These are phyloP conservation scores for Crithidia brevicula DNA, from an alignment of 208 protist genomes.

Conservation along the genomic window DNA sequence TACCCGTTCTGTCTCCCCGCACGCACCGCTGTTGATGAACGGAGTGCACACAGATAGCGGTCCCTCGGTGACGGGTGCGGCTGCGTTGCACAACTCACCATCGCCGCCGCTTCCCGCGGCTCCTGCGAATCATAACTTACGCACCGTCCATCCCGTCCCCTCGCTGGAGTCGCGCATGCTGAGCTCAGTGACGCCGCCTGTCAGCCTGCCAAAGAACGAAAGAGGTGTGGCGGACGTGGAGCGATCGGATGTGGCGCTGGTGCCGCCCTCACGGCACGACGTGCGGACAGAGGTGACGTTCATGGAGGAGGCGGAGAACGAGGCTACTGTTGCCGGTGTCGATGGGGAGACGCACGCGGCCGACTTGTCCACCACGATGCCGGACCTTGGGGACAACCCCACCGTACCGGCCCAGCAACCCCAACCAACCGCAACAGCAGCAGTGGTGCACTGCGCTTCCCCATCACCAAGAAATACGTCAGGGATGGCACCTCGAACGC, in stretches of 20 bases:
- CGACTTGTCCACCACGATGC: conserved; percentile 30
- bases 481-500: no score
- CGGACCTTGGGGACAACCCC: conserved; percentile 24
- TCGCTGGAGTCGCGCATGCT: conserved; percentile 7
- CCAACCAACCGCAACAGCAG: neutral
- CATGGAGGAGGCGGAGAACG: neutral
- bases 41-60: neutral
- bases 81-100: neutral
- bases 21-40: conserved; percentile 1
- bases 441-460: neutral
- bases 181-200: neutral
- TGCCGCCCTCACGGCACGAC: conserved; percentile 6
- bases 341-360: neutral
- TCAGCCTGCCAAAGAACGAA: neutral
- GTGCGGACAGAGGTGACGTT: neutral
- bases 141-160: neutral
- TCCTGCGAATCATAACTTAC: conserved; percentile 20
- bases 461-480: neutral
- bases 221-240: no score
- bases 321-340: no score
- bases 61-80: neutral
- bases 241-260: neutral
- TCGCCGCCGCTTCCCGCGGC: conserved; percentile 21
- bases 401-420: neutral
- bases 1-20: conserved; percentile 7